Evolutionary conservation across 345 rosid species (phyloP).

Genomic region (Combretum micranthum): DNA sequence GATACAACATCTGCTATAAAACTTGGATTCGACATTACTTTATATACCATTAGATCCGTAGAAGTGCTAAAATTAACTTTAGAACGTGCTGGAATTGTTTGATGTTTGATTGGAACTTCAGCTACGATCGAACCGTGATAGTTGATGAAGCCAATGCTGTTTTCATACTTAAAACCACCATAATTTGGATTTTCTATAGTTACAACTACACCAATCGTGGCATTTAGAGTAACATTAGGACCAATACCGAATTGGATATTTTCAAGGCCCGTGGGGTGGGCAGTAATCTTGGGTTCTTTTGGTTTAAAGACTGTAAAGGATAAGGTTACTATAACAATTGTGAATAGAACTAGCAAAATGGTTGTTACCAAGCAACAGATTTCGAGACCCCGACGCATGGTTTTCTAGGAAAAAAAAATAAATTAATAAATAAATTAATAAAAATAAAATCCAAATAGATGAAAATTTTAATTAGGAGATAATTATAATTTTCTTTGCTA

Average conservation of each 20-base stretch:
- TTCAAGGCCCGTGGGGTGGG: constrained; percentile 23
- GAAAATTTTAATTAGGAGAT: no score
- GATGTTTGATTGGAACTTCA: constrained; percentile 12
- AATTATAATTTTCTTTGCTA: no score
- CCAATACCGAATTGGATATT: constrained; percentile 3
- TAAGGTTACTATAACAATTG: constrained; percentile 15
- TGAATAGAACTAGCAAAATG: constrained; percentile 13
- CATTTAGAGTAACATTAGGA: constrained; percentile 3
- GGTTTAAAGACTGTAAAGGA: constrained; percentile 38
- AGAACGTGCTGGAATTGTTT: constrained; percentile 17
- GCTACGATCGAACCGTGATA: constrained; percentile 21
- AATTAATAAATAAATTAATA: no score
- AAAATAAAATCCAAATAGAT: no score
- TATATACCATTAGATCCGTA: constrained; percentile 17
- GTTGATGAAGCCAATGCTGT: constrained; percentile 16
- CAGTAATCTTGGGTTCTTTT: constrained; percentile 24
- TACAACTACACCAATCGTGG: constrained; percentile 21
- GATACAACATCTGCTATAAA: constrained; percentile 21
- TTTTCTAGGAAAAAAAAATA: neutral
- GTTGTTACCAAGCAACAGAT: constrained; percentile 17
- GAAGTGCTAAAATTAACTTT: constrained; percentile 23
- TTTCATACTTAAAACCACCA: constrained; percentile 30
- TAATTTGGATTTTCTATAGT: constrained; percentile 33
- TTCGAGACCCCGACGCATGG: constrained; percentile 16
- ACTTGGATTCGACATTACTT: constrained; percentile 13